These are phyloP conservation scores for Jackrogersella multiformis DNA, from an alignment of 495 filamentous ascomycete genomes.

Conservation along the genomic window DNA sequence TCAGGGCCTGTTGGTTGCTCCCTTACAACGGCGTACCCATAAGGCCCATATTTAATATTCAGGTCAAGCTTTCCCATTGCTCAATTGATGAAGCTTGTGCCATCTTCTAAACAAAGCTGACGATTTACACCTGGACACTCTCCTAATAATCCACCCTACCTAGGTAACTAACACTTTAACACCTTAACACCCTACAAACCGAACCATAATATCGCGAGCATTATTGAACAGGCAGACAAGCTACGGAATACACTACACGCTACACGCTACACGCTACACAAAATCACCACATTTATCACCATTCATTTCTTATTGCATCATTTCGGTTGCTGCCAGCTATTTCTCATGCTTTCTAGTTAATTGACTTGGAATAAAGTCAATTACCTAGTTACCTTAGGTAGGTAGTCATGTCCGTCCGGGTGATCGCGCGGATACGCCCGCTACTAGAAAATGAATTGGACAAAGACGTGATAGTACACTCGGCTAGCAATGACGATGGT, in stretches of 20 bases:
- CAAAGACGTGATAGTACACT: slow-evolving; percentile 82
- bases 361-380: slow-evolving; percentile 23
- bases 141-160: not conserved
- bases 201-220: too few species aligned
- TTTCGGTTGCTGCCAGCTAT: not conserved
- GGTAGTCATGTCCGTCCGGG: slow-evolving; percentile 79
- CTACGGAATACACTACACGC: too few species aligned
- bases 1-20: slow-evolving; percentile 21
- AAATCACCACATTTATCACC: too few species aligned
- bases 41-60: slow-evolving; percentile 18
- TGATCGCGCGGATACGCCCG: slow-evolving; percentile 89
- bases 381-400: too few species aligned
- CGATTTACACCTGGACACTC: not conserved
- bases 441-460: slow-evolving; percentile 83
- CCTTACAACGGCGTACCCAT: slow-evolving; percentile 33
- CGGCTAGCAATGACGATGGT: slow-evolving; percentile 65
- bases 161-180: too few species aligned
- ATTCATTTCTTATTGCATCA: slow-evolving; percentile 11
- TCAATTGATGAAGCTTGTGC: slow-evolving; percentile 32
- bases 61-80: slow-evolving; percentile 25
- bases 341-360: not conserved
- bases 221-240: too few species aligned
- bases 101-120: slow-evolving; percentile 34
- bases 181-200: too few species aligned
- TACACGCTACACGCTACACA: too few species aligned